A percentile compares a stretch with the other conserved stretches of the same genome.
phyloP scores from a whole-genome alignment of 163 green algal genomes.

The Scenedesmus sp. region DNA sequence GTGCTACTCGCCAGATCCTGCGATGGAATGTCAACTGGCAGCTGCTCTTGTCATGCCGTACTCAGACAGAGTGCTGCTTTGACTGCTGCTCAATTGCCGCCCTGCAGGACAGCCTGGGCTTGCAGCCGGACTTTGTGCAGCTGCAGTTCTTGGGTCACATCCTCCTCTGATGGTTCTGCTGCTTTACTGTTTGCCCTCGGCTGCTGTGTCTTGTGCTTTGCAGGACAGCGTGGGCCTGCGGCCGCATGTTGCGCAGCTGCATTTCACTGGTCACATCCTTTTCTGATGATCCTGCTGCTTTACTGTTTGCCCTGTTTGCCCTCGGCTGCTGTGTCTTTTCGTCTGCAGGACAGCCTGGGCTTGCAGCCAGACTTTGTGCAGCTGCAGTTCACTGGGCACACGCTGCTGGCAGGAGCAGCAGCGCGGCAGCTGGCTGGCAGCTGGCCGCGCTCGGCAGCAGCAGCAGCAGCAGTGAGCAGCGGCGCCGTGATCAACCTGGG shows the following conservation, averaged over 20 bases:
- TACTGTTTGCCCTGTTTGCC: too few species aligned
- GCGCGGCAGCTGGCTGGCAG: neutral
- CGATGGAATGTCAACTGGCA: too few species aligned
- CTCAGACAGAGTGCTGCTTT: too few species aligned
- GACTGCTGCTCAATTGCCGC: too few species aligned
- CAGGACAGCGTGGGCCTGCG: too few species aligned
- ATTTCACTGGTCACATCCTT: neutral
- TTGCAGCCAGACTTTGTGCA: slow-evolving; percentile 5
- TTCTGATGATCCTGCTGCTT: neutral
- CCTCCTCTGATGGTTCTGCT: neutral
- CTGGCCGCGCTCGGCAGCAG: neutral
- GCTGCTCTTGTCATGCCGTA: too few species aligned
- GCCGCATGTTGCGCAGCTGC: neutral
- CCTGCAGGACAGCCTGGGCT: slow-evolving; percentile 10
- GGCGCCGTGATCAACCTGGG: slow-evolving; percentile 25
- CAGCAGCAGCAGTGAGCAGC: neutral
- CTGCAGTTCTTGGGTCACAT: neutral
- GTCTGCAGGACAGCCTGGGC: slow-evolving; percentile 28
- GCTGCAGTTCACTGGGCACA: slow-evolving; percentile 10
- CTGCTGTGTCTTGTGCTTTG: too few species aligned
- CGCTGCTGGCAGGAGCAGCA: slow-evolving; percentile 26
- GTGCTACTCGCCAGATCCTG: too few species aligned
- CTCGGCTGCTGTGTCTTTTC: too few species aligned
- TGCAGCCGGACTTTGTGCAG: neutral
- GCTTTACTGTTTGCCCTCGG: too few species aligned